These are phyloP conservation scores for Daldinia childiae DNA, from an alignment of 495 filamentous ascomycete genomes.

Conservation along the genomic window DNA sequence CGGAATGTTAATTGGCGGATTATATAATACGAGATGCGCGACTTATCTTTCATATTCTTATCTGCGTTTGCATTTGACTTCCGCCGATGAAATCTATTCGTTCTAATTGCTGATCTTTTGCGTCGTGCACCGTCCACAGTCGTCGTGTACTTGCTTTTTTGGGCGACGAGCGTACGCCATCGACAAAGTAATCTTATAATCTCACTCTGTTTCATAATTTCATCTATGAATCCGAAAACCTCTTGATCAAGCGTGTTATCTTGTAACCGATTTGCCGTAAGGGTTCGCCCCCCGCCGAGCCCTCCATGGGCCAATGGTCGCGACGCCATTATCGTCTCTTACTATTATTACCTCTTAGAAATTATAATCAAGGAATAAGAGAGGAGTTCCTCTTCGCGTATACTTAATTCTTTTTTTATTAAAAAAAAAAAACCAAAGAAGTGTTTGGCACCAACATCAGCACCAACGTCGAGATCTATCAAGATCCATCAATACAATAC, in stretches of 20 bases:
- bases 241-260: background rate
- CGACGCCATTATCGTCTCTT: slow-evolving; percentile 16
- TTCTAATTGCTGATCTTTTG: slow-evolving; percentile 25
- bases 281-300: slow-evolving; percentile 6
- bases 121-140: background rate
- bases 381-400: background rate
- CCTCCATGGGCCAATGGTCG: slow-evolving; percentile 18
- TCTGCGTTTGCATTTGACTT: slow-evolving; percentile 8
- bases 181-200: background rate
- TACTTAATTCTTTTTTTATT: background rate
- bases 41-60: slow-evolving; percentile 29
- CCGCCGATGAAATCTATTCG: slow-evolving; percentile 14
- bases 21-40: slow-evolving; percentile 11
- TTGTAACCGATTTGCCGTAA: slow-evolving; percentile 1
- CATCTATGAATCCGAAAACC: background rate
- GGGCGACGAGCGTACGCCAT: slow-evolving; percentile 21
- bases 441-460: background rate
- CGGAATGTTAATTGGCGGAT: background rate
- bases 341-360: slow-evolving; percentile 3
- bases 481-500: slow-evolving; percentile 1
- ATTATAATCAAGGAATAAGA: background rate
- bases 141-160: slow-evolving; percentile 23
- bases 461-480: background rate
- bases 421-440: background rate
- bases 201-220: background rate